Base-by-base conservation (phyloP, 2,329 filamentous ascomycete genomes). In the Phialophora macrospora region DNA sequence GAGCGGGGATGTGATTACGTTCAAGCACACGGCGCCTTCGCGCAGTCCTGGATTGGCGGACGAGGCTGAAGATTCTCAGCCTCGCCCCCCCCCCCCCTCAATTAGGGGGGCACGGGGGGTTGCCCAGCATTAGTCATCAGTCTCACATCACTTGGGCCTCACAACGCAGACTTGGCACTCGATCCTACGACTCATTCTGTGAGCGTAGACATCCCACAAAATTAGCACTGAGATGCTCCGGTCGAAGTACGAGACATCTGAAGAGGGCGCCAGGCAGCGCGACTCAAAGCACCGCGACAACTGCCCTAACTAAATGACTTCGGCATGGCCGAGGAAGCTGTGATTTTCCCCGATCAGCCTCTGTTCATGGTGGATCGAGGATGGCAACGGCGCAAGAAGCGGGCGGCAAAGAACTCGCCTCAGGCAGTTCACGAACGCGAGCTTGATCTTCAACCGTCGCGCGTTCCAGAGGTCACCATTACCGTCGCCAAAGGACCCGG, bases 281-380 rank as follows among this genome's bases (percentile, higher is more conserved):
- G 24, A 49, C 22, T 14, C 20, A 51, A 12, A 9, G 5, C 22
- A 51, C 24, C 52, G 28, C 41, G 6, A 30, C 55, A n/a, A 20
- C 46, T 46, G 55, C 22, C 14, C 12, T 14, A n/a, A n/a, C 17
- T 17, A 5, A 9, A 30, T 17, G 12, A n/a, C 20, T 12, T 22
- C 46, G 30, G 11, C 24, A 69, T 69, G 68, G 59, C 60, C 6
- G 68, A 66, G 41, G 66, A 68, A 64, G 63, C 57, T 14, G 59
- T 70, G 20, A 62, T 70, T 17, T 68, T 66, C 20, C 68, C 68
- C 2, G 51, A 60, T 12, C 51, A 67, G 30, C 63, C 69, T 28
- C 44, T 71, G 4, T 68, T 71, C 48, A 69, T 71, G 64, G 65
- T 71, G 20, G 69, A 71, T 52, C 56, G 69, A 55, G 60, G 67